Evolutionary conservation across 306 rosid species (phyloP).

Genomic region (Prunus campanulata): DNA sequence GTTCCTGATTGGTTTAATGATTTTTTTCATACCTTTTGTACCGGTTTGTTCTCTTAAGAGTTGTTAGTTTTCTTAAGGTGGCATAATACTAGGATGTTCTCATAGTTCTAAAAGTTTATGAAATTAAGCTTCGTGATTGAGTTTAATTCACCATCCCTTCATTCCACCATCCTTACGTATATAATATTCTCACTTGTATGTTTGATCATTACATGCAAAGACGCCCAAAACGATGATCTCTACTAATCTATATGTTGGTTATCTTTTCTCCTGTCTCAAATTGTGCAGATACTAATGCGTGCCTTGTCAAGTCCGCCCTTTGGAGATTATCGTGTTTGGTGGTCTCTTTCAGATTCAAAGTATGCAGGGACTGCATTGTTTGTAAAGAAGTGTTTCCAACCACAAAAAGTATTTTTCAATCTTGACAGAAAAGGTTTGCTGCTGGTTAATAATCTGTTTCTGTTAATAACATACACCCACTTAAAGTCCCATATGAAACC

Average conservation of each 20-base stretch:
- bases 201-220: not conserved
- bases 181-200: not conserved
- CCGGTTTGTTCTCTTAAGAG: not conserved
- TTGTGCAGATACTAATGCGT: slow-evolving; percentile 72
- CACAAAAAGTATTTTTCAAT: slow-evolving; percentile 70
- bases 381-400: slow-evolving; percentile 81
- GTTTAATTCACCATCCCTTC: not conserved
- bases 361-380: slow-evolving; percentile 94
- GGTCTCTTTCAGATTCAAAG: slow-evolving; percentile 97
- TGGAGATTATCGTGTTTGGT: slow-evolving; percentile 77
- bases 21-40: not conserved
- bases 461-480: not conserved
- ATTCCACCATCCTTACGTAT: not conserved
- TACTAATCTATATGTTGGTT: not conserved
- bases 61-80: not conserved
- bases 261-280: slow-evolving; percentile 18
- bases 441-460: slow-evolving; percentile 7
- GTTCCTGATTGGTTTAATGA: not conserved
- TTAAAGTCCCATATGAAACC: not conserved
- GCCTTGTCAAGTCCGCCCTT: slow-evolving; percentile 84
- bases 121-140: not conserved
- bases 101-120: not conserved
- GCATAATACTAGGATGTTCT: not conserved
- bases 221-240: slow-evolving; percentile 8
- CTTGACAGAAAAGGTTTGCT: slow-evolving; percentile 78